Base-by-base conservation (phyloP, 2,329 filamentous ascomycete genomes). In the Epichloe amarillans region DNA sequence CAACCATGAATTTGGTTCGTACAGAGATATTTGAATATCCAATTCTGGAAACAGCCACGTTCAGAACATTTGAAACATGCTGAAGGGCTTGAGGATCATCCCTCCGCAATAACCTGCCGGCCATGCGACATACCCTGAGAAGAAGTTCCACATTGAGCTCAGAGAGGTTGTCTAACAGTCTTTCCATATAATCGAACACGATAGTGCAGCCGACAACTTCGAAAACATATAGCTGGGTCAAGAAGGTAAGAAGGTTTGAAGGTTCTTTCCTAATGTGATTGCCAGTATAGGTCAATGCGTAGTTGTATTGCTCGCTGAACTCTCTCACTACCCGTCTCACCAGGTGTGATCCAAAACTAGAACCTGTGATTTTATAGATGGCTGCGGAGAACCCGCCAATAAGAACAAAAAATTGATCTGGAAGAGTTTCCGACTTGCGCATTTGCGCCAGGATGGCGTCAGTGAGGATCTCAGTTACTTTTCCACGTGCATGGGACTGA, bases 1-100 rank as follows among this genome's bases (percentile, higher is more conserved):
- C 91, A 48, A 98, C 86, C 90, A 97, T 97, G 68, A 96, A 96
- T 58, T 86, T 94, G 1, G 91, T 96, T 51, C 93, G 83, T 10
- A 90, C 86, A 1, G 89, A 91, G 30, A 95, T 72, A 19, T 82
- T 84, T 12, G 72, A 72, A 59, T 86, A 80, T 4, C 85, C 86
- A 37, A 76, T 71, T 53, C 80, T 82, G 1, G 79, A 72, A 3
- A 90, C 78, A 1, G 83, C 80, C 21, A 83, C 82, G 56, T 88
- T 86, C 52, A 97, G 77, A 47, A 88, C 74, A 11, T 84, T 72
- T 5, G 95, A 83, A 55, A 98, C 93, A 55, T 95, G 88, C 64
- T 95, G 95, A 47, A 98, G 71, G 0, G 91, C 76, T 37, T 86
- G 83, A 0, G 91, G 86, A 58, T 98, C 91, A 55, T 98, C 93